Base-by-base conservation (phyloP, 805 yeast species). In the Yamadazyma takamatsuzukensis region DNA sequence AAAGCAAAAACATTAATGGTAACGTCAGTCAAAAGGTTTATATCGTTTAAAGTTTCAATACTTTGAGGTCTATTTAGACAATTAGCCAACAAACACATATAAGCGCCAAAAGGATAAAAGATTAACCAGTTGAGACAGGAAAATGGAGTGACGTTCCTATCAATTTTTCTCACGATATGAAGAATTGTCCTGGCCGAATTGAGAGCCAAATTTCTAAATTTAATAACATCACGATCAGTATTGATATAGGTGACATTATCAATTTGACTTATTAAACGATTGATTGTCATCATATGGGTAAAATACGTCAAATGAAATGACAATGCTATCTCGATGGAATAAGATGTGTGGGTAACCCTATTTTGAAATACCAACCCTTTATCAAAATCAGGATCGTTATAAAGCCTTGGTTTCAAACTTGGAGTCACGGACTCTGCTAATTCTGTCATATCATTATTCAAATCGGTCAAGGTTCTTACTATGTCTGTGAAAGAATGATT, bases 131-230 rank as follows among this genome's bases (percentile, higher is more conserved):
- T 54, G 30, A 46, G 41, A 33, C 50, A 53, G 2, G 62, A 46
- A 17, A 45, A 35, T 2, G 58, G 45, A 1, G 49, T 30, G 5
- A 43, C 41, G 9, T 41, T 36, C 10, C 44, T 41, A 19, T 47
- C 50, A 11, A 61, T 21, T 17, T 45, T 45, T 4, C 43, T 45
- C 3, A 51, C 46, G 17, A 61, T 41, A 30, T 45, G 44, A 15
- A 65, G 34, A 8, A 65, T 54, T 1, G 70, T 64, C 18, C 72
- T 45, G 5, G 70, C 64, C 18, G 67, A 51, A 27, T 61, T 54
- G 21, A 59, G 37, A 3, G 61, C 53, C 15, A 61, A 33, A 24
- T 52, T 48, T 18, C 67, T 41, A 41, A 57, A 61, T 21, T 42
- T 44, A 1, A 39, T 24, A 18, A 43, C 38, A 13, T 47, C 46